A percentile compares a stretch with the other conserved stretches of the same genome.
These are phyloP conservation scores for Wickerhamomyces rabaulensis DNA, from an alignment of 805 yeast genomes.

Conservation along the genomic window DNA sequence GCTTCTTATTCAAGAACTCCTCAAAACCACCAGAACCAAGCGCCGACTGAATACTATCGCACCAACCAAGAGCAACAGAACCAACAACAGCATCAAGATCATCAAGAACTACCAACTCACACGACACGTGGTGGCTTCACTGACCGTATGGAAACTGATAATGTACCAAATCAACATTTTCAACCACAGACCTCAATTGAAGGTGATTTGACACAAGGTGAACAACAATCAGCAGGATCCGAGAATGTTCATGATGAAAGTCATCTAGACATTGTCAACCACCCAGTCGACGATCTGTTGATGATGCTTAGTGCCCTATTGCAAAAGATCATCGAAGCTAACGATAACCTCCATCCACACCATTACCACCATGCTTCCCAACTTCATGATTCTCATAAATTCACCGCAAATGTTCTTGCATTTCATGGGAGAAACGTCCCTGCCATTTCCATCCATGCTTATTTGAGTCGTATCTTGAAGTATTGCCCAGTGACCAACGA, in stretches of 20 bases:
- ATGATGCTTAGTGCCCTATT: slow-evolving; percentile 81
- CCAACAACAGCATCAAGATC: not conserved
- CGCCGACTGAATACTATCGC: not conserved
- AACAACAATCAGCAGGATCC: slow-evolving; percentile 5
- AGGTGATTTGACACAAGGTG: slow-evolving; percentile 4
- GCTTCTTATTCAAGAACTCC: slow-evolving; percentile 33
- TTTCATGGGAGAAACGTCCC: slow-evolving; percentile 97
- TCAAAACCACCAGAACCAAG: slow-evolving; percentile 33
- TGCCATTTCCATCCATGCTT: slow-evolving; percentile 88
- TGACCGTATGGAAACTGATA: not conserved
- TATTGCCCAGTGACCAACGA: slow-evolving; percentile 99
- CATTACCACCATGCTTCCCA: slow-evolving; percentile 25
- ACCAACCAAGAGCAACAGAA: slow-evolving; percentile 25
- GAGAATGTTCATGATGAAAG: slow-evolving; percentile 4
- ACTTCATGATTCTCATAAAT: slow-evolving; percentile 34
- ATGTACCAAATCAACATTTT: not conserved
- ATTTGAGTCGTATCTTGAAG: slow-evolving; percentile 82
- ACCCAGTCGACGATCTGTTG: slow-evolving; percentile 75
- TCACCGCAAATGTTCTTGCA: slow-evolving; percentile 69
- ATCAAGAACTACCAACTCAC: slow-evolving; percentile 6
- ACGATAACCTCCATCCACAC: slow-evolving; percentile 76
- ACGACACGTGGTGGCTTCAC: slow-evolving; percentile 1
- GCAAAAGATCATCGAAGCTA: slow-evolving; percentile 84
- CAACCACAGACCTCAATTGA: slow-evolving; percentile 14
- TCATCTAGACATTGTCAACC: slow-evolving; percentile 59